phyloP scores from a whole-genome alignment of 306 rosid species.

The Arachis hypogaea region DNA sequence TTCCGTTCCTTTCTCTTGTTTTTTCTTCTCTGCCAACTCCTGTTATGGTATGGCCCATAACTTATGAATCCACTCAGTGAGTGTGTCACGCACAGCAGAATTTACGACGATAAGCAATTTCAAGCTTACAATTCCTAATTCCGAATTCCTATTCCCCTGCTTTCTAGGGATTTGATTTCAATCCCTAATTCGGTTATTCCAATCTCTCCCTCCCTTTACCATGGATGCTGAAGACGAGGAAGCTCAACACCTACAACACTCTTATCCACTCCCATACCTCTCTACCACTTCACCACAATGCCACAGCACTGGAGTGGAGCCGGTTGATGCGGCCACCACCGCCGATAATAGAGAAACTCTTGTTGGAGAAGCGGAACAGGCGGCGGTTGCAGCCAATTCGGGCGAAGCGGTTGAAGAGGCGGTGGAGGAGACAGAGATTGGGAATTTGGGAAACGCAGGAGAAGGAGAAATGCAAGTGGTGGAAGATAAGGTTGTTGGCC shows the following conservation, averaged over 20 bases:
- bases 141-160: neutral
- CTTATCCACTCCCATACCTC: no score
- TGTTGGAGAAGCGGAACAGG: neutral
- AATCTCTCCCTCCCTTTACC: neutral
- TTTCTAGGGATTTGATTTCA: conserved; percentile 51
- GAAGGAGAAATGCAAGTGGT: conserved; percentile 21
- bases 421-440: conserved; percentile 1
- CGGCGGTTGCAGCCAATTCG: neutral
- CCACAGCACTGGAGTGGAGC: neutral
- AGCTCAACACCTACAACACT: conserved; percentile 24
- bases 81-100: neutral
- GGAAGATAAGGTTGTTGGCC: neutral
- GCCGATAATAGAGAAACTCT: neutral
- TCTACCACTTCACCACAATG: no score
- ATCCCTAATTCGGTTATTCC: conserved; percentile 12
- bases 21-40: neutral
- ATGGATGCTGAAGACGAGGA: conserved; percentile 74
- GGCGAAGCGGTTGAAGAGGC: neutral
- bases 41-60: neutral
- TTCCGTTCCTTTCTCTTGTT: neutral
- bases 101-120: neutral
- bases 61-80: neutral
- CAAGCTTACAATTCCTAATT: neutral
- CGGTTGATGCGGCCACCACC: neutral
- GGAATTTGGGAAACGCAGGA: neutral